Base-by-base conservation (phyloP, 805 yeast species). In the Candida cerambycidarum region DNA sequence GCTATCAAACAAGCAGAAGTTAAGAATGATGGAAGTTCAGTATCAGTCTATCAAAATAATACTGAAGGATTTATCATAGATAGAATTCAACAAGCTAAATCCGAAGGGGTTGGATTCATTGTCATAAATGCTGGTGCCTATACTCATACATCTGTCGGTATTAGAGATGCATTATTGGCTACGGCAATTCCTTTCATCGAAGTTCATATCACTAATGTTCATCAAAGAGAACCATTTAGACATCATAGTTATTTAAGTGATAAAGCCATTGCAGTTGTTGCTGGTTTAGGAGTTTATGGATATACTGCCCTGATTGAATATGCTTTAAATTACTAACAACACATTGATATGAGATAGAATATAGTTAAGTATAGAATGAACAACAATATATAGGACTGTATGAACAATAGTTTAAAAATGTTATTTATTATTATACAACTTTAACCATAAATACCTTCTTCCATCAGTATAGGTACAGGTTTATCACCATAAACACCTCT, bases 401-500 rank as follows among this genome's bases (percentile, higher is more conserved):
- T n/a, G n/a, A n/a, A n/a, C n/a, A n/a, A n/a, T n/a, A n/a, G n/a
- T n/a, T n/a, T n/a, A n/a, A n/a, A n/a, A n/a, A n/a, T n/a, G n/a
- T n/a, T n/a, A n/a, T n/a, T n/a, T n/a, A n/a, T n/a, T n/a, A n/a
- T n/a, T n/a, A n/a, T n/a, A n/a, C 23, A 21, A 21, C 23, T 4
- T 43, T 43, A 83, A 25, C 85, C 81, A 53, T 75, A 90, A 24
- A 90, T 62, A 2, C 97, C 96, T 34, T 81, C 82, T 55, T 89
- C 95, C 49, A 84, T 59, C 0, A 93, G 83, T 19, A 69, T 48
- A 0, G 92, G 88, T 2, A 80, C 64, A 3, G 82, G 80, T 51
- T 73, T 79, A 45, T 74, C 79, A 1, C 98, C 98, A 55, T 90
- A 90, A 0, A 85, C 84, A 2, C 95, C 89, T 6, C 61, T 58